Base-by-base conservation (phyloP, 768 basidiomycete genomes). In the Pulveroboletus sp. region DNA sequence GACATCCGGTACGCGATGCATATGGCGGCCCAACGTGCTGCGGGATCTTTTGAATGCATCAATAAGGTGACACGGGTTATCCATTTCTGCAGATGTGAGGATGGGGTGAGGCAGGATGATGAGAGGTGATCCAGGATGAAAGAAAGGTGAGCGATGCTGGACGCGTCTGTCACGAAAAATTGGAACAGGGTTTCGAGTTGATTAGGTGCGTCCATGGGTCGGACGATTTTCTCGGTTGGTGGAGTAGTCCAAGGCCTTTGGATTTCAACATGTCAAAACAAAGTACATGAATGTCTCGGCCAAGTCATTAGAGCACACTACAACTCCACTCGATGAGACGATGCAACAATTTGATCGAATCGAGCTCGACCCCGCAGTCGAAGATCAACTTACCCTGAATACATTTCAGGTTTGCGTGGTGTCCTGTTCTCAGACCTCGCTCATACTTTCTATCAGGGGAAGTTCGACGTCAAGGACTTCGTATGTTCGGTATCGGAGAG, bases 401-500 rank as follows among this genome's bases (percentile, higher is more conserved):
- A 69, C 76, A 21, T 84, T 84, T 64, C 79, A 81, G 74, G 83
- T 82, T 30, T 13, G 49, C 45, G 27, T 32, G 6, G 21, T 33
- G 32, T 30, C 43, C 26, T 36, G 21, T 37, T 47, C 18, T 18
- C 11, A 39, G 8, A 39, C 42, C 51, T 30, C 42, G 50, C 49
- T 59, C 26, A 58, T 55, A 14, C 42, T 14, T 28, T 38, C 4
- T 44, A 41, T 40, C 57, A 91, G 89, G 87, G 86, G 51, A 91
- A 92, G 71, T 93, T 95, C 69, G 89, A 93, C 64, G 83, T 91
- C 53, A 89, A 92, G 57, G 91, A 94, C 50, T 93, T 95, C 58
- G 80, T 97, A 43, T 83, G 83, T 18, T 78, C 81, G 6, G 77
- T 93, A 46, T 93, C 90, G 18, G 94, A 96, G 74, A 91, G 81